Evolutionary conservation across 2,329 filamentous ascomycete species (phyloP).

Genomic region (Plenodomus lindquistii): DNA sequence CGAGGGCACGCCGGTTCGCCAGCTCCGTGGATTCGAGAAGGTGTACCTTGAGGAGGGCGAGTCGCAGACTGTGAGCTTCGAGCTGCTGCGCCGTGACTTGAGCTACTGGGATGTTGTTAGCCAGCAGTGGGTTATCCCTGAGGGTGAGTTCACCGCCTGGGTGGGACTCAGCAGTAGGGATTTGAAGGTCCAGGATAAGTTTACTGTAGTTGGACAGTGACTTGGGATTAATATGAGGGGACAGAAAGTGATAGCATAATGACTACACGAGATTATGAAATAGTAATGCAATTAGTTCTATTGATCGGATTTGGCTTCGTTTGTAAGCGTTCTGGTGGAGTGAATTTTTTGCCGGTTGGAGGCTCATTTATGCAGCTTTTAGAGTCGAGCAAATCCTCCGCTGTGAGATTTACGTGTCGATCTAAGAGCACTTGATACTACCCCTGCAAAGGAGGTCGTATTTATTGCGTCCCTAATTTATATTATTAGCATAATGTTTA

Average conservation of each 20-base stretch:
- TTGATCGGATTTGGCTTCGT: neutral
- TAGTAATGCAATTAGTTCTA: neutral
- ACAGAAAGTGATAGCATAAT: neutral
- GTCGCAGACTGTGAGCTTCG: conserved; percentile 66
- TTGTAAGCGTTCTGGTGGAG: too few species aligned
- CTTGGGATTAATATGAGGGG: neutral
- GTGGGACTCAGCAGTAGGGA: conserved; percentile 35
- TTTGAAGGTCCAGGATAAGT: conserved; percentile 21
- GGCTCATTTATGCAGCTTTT: too few species aligned
- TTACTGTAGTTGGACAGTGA: conserved; percentile 20
- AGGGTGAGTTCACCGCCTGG: conserved; percentile 42
- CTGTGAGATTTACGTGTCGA: too few species aligned
- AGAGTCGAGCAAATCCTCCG: too few species aligned
- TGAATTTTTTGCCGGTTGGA: too few species aligned
- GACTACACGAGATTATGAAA: neutral
- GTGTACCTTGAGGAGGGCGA: conserved; percentile 58
- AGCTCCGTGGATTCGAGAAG: conserved; percentile 58
- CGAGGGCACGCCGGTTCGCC: conserved; percentile 54
- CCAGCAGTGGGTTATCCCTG: conserved; percentile 75
- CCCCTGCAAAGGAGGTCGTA: too few species aligned
- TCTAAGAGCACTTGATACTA: too few species aligned
- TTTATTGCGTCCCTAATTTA: too few species aligned
- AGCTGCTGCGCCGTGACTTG: conserved; percentile 76
- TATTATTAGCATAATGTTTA: too few species aligned
- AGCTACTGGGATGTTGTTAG: conserved; percentile 78